Evolutionary conservation across 2,329 filamentous ascomycete species (phyloP).

Genomic region (Penicillium sp.): DNA sequence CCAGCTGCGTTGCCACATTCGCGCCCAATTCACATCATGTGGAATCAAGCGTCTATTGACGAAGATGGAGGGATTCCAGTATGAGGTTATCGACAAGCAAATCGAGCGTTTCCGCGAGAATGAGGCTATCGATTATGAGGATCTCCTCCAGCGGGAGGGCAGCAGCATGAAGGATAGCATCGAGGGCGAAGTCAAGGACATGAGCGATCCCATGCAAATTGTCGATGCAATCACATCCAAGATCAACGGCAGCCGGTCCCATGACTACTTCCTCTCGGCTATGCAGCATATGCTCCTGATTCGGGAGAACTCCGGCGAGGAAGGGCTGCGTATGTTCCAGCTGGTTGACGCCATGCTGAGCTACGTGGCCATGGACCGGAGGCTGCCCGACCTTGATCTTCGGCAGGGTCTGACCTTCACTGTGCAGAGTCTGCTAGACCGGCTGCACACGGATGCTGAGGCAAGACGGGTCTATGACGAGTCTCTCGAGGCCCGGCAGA

Average conservation of each 20-base stretch:
- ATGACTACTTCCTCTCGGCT: slow-evolving; percentile 94
- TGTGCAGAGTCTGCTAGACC: slow-evolving; percentile 91
- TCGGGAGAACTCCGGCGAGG: slow-evolving; percentile 85
- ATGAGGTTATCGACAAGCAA: slow-evolving; percentile 97
- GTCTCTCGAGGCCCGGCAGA: slow-evolving; percentile 82
- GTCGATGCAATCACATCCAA: slow-evolving; percentile 88
- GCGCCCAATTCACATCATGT: slow-evolving; percentile 92
- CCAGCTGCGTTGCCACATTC: slow-evolving; percentile 87
- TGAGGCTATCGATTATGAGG: slow-evolving; percentile 97
- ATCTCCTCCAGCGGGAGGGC: slow-evolving; percentile 87
- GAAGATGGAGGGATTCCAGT: slow-evolving; percentile 98
- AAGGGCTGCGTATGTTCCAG: slow-evolving; percentile 92
- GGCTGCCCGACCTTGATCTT: slow-evolving; percentile 93
- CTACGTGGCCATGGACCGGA: slow-evolving; percentile 96
- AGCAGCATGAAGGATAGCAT: slow-evolving; percentile 86
- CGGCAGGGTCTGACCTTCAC: slow-evolving; percentile 98
- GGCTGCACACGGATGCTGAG: slow-evolving; percentile 93
- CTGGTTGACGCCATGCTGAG: slow-evolving; percentile 98
- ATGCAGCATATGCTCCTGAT: slow-evolving; percentile 94
- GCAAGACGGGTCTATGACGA: slow-evolving; percentile 90
- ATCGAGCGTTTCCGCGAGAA: slow-evolving; percentile 90
- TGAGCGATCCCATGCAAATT: slow-evolving; percentile 90
- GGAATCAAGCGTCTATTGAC: slow-evolving; percentile 90
- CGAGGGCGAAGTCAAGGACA: slow-evolving; percentile 82
- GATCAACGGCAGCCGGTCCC: slow-evolving; percentile 76